phyloP scores from a whole-genome alignment of 2,329 filamentous ascomycete species.

The Apiospora saccharicola region DNA sequence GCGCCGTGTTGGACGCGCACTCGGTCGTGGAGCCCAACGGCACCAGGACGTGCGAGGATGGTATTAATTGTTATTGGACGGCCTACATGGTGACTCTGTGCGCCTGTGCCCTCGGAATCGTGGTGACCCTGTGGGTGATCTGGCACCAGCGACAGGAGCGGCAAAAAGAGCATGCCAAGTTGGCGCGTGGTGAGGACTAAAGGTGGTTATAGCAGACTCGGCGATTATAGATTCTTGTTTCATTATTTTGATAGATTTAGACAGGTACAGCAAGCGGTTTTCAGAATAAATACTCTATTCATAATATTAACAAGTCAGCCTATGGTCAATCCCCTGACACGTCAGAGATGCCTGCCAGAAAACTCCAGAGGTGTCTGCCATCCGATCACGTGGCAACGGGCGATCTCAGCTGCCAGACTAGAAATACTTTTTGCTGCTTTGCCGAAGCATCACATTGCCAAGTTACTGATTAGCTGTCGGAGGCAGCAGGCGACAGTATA shows the following conservation, averaged over 20 bases:
- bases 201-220: neutral
- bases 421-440: neutral
- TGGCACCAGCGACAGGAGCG: conserved; percentile 58
- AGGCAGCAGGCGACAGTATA: too few relatives aligned
- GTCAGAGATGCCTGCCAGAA: neutral
- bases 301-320: neutral
- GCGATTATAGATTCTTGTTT: neutral
- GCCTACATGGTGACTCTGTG: conserved; percentile 83
- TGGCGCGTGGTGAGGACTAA: conserved; percentile 15
- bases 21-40: conserved; percentile 73
- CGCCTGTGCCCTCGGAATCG: conserved; percentile 73
- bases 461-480: too few relatives aligned
- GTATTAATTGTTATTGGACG: conserved; percentile 78
- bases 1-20: conserved; percentile 81
- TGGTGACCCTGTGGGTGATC: conserved; percentile 76
- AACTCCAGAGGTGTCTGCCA: neutral
- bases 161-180: conserved; percentile 44
- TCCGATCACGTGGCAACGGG: neutral
- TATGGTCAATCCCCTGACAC: neutral
- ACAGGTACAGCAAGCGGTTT: neutral
- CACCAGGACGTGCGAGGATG: conserved; percentile 77
- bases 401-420: neutral
- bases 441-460: too few relatives aligned
- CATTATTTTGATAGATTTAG: conserved; percentile 10
- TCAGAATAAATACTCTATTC: neutral